Percentiles rank a stretch among this genome's conserved stretches.
phyloP scores from a whole-genome alignment of 2,329 filamentous ascomycete genomes.

The Xylaria sp. region DNA sequence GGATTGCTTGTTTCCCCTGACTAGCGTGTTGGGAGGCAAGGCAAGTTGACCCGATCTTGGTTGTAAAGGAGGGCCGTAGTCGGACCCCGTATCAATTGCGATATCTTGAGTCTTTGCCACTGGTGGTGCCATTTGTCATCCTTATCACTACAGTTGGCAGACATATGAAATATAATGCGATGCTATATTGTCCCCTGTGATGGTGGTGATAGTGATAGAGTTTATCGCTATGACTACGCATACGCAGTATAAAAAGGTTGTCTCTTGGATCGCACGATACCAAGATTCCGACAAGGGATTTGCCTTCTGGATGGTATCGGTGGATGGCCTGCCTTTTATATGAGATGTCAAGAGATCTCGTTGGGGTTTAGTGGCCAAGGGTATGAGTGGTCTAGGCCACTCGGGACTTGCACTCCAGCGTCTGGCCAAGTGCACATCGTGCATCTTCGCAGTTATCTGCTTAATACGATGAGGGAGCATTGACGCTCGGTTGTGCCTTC shows the following conservation, averaged over 20 bases:
- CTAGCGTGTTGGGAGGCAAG: conserved; percentile 3
- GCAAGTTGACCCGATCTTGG: conserved; percentile 15
- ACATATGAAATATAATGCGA: conserved; percentile 3
- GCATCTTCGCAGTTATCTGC: conserved; percentile 19
- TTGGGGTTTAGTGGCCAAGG: conserved; percentile 29
- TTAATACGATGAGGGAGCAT: conserved; percentile 12
- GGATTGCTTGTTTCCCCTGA: conserved; percentile 8
- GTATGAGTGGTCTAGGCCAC: conserved; percentile 30
- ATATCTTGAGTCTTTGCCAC: conserved; percentile 26
- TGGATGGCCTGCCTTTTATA: conserved; percentile 33
- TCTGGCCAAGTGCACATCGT: conserved; percentile 11
- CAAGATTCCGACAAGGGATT: conserved; percentile 16
- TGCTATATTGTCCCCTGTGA: conserved; percentile 29
- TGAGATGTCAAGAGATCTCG: conserved; percentile 5
- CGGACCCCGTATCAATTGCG: conserved; percentile 31
- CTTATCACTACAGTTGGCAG: conserved; percentile 25
- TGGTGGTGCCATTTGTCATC: conserved; percentile 15
- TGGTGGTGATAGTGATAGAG: conserved; percentile 9
- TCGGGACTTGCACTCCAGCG: conserved; percentile 1
- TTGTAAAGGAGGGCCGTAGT: conserved; percentile 39
- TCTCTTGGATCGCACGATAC: conserved; percentile 27
- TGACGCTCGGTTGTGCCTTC: not conserved
- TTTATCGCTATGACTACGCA: conserved; percentile 1
- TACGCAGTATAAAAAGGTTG: conserved; percentile 11
- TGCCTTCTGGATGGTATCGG: conserved; percentile 11